These are phyloP conservation scores for Fomitopsis pinicola DNA, from an alignment of 1,284 basidiomycete species.

Conservation along the genomic window DNA sequence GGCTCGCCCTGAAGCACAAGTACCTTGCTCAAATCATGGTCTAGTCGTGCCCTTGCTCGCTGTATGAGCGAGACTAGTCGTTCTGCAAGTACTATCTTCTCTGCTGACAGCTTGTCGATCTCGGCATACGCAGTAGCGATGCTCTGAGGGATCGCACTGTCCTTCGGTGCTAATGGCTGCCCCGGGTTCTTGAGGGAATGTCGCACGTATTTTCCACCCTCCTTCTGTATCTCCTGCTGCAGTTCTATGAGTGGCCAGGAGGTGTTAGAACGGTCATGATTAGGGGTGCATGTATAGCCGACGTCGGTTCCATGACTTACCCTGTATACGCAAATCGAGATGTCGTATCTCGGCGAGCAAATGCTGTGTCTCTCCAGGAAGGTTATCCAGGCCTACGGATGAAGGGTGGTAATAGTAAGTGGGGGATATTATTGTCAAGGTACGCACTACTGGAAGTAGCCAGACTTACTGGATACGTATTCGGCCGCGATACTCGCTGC, in stretches of 20 bases:
- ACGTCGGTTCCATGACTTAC: constrained; percentile 23
- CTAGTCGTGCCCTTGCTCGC: constrained; percentile 50
- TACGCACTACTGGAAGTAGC: not conserved
- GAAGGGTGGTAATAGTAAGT: not conserved
- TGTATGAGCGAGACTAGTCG: constrained; percentile 48
- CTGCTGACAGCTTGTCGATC: constrained; percentile 47
- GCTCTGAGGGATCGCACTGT: constrained; percentile 40
- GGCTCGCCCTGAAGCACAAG: constrained; percentile 52
- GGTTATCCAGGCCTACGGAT: constrained; percentile 64
- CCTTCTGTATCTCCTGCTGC: constrained; percentile 49
- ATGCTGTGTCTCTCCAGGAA: constrained; percentile 69
- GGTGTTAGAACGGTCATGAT: not conserved
- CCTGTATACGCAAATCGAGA: constrained; percentile 50
- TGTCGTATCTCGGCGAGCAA: constrained; percentile 69
- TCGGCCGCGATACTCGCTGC: constrained; percentile 67
- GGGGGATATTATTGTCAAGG: not conserved
- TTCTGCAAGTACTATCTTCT: constrained; percentile 53
- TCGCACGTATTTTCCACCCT: constrained; percentile 49
- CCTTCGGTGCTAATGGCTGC: constrained; percentile 29
- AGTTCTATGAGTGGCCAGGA: constrained; percentile 34
- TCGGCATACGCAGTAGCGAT: constrained; percentile 48
- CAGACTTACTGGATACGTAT: constrained; percentile 60
- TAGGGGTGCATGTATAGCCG: not conserved
- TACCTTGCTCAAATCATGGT: constrained; percentile 51
- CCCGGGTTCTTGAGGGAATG: constrained; percentile 35